Evolutionary conservation across 352 stramenopile species (phyloP), one percentile per base, ranked within the genome.

Genomic region (Globisporangium rhizosaccharum): DNA sequence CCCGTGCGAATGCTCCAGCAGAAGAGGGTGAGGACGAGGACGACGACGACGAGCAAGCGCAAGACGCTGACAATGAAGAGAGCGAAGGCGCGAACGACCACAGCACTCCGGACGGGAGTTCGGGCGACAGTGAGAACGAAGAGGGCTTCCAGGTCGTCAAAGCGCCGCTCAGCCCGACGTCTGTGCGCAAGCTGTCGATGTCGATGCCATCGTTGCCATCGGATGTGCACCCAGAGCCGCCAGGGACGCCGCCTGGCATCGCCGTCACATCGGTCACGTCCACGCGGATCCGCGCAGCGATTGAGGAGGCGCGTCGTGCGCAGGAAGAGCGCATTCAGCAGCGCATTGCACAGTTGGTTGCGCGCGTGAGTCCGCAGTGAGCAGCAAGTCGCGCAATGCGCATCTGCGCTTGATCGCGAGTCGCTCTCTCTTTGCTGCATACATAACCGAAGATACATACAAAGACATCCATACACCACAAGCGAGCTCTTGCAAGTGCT

Each of bases 311-410:
- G 15, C 73, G 68, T 10, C 76, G 63, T 45, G 67, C 65, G 8
- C 80, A 90, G 62, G 63, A 85, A 36, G 66, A 77, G 30, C 80
- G 80, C 23, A 72, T 89, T 18, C 61, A 87, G 53, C 64, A 71
- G 44, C 82, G 82, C 23, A 87, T 92, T 63, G 71, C 79, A 1
- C 76, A 85, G 51, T 76, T 92, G 20, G 52, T 61, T 9, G 53
- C 65, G 23, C 48, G 41, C 7, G 47, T 33, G 48, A 62, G 44
- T 49, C 7, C 44, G 44, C 44, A 26, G 14, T 18, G 7, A 20
- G 41, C 12, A 47, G 41, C 41, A 4, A 18, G 12, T 47, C 14
- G 41, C 41, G 9, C 41, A 23, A 3, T 39, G 33, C 14, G 20
- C 18, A 11, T 12, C 20, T 49, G 44, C 44, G n/a, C 17, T 48